Percentiles rank a stretch among this genome's conserved stretches.
phyloP scores from a whole-genome alignment of 352 stramenopile genomes.

The Aphanomyces invadans region DNA sequence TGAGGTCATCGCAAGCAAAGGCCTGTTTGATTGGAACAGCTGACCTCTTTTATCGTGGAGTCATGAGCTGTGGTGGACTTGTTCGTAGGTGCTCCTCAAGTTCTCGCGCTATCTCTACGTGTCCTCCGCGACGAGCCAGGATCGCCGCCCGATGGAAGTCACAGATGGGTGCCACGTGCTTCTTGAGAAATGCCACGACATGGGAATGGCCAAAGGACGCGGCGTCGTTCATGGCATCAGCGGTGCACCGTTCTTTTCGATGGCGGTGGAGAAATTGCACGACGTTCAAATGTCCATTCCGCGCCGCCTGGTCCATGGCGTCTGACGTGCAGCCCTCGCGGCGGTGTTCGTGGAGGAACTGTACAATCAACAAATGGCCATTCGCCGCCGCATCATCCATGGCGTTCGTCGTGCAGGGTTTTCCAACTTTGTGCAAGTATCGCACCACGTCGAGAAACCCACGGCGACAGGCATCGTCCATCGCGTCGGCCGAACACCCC shows the following conservation, averaged over 20 bases:
- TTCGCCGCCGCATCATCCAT: constrained; percentile 21
- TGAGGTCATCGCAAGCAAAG: no score
- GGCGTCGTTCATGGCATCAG: constrained; percentile 7
- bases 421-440: constrained; percentile 3
- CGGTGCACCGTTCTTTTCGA: constrained; percentile 13
- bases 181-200: not conserved
- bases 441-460: not conserved
- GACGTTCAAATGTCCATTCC: constrained; percentile 19
- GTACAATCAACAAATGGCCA: constrained; percentile 19
- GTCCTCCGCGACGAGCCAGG: not conserved
- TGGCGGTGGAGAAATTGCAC: constrained; percentile 11
- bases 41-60: no score
- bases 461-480: constrained; percentile 9
- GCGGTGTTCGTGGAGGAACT: constrained; percentile 13
- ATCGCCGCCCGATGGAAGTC: not conserved
- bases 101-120: not conserved
- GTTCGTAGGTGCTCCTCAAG: no score
- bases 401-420: constrained; percentile 1
- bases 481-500: not conserved
- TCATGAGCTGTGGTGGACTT: no score
- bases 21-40: no score
- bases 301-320: constrained; percentile 9
- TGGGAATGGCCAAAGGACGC: not conserved
- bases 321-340: constrained; percentile 16
- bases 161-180: not conserved